A percentile compares a stretch with the other conserved stretches of the same genome.
phyloP scores from a whole-genome alignment of 2,329 filamentous ascomycete species.

The Colletotrichum theobromicola region DNA sequence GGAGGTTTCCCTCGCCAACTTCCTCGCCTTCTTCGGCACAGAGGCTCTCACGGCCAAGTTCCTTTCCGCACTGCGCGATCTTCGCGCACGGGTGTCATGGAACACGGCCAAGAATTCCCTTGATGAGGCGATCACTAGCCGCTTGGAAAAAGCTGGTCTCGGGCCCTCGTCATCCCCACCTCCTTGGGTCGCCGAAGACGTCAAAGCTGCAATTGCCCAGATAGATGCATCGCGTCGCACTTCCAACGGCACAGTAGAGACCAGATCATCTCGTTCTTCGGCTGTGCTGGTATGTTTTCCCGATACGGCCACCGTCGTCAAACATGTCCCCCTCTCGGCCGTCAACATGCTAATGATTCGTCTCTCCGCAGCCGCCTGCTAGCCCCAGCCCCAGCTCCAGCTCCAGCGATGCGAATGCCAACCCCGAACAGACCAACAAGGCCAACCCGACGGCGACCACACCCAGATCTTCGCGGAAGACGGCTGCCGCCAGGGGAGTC shows the following conservation, averaged over 20 bases:
- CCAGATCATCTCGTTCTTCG: not conserved
- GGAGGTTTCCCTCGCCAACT: not conserved
- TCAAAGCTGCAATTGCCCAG: not conserved
- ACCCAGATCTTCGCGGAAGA: not conserved
- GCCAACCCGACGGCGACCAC: not conserved
- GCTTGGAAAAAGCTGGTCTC: not conserved
- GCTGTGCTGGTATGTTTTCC: not conserved
- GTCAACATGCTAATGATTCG: not conserved
- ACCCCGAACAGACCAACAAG: not conserved
- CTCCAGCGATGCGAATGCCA: not conserved
- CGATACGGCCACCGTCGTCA: not conserved
- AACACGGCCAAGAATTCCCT: not conserved
- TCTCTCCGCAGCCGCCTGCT: not conserved
- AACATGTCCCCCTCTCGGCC: not conserved
- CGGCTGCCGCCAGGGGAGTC: not conserved
- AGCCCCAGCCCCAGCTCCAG: not conserved
- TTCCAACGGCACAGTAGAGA: not conserved
- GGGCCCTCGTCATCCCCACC: not conserved
- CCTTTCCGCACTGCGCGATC: not conserved
- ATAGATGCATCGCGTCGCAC: not conserved
- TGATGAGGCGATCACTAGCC: not conserved
- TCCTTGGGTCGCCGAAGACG: not conserved
- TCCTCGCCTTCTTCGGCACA: not conserved
- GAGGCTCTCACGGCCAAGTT: not conserved
- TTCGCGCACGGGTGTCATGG: not conserved